Evolutionary conservation across 805 yeast species (phyloP).

Genomic region (Pachysolen tannophilus): DNA sequence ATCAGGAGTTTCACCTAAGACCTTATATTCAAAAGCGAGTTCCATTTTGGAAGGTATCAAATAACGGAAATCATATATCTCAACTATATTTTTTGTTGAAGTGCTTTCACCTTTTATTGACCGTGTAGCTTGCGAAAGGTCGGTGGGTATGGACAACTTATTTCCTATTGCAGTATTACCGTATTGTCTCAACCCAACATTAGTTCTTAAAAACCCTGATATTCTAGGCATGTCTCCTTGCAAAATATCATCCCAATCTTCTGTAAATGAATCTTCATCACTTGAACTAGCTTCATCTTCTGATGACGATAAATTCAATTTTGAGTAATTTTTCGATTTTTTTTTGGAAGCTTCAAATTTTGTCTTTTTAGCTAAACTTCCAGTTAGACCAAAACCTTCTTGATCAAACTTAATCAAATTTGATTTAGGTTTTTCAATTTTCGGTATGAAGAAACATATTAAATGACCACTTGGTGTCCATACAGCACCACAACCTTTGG

Average conservation of each 20-base stretch:
- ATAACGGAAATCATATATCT: slow-evolving; percentile 55
- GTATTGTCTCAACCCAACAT: slow-evolving; percentile 19
- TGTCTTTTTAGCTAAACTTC: slow-evolving; percentile 20
- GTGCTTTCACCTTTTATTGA: slow-evolving; percentile 13
- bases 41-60: slow-evolving; percentile 71
- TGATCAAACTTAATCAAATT: slow-evolving; percentile 43
- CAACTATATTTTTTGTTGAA: slow-evolving; percentile 43
- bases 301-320: slow-evolving; percentile 11
- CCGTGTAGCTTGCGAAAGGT: slow-evolving; percentile 20
- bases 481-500: slow-evolving; percentile 87
- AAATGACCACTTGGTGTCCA: slow-evolving; percentile 78
- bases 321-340: background rate
- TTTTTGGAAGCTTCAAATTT: slow-evolving; percentile 3
- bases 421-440: slow-evolving; percentile 32
- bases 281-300: slow-evolving; percentile 1
- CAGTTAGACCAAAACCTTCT: slow-evolving; percentile 39
- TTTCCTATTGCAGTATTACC: slow-evolving; percentile 2
- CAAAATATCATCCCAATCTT: slow-evolving; percentile 62
- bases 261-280: slow-evolving; percentile 43
- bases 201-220: slow-evolving; percentile 40
- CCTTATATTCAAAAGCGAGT: slow-evolving; percentile 57
- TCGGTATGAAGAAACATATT: slow-evolving; percentile 74
- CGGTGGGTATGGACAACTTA: slow-evolving; percentile 30
- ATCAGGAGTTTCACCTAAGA: slow-evolving; percentile 57
- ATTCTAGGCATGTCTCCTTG: slow-evolving; percentile 47